phyloP scores from a whole-genome alignment of 768 basidiomycete genomes.

The Boletus rufocinnamomeus region DNA sequence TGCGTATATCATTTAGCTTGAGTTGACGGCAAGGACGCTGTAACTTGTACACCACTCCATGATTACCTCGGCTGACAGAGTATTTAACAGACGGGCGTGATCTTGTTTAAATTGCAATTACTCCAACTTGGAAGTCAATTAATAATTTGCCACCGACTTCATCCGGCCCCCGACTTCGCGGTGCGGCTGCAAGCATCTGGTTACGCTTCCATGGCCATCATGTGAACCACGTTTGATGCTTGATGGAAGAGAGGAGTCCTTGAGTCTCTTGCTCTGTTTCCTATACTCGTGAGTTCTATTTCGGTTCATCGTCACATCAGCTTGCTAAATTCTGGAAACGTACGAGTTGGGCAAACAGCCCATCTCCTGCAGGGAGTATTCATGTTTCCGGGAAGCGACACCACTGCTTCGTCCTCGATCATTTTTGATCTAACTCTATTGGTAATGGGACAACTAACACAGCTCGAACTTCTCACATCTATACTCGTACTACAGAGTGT shows the following conservation, averaged over 20 bases:
- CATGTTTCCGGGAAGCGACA: background rate
- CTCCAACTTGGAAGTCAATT: background rate
- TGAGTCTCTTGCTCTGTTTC: background rate
- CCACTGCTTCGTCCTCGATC: background rate
- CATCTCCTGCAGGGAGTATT: background rate
- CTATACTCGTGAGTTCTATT: background rate
- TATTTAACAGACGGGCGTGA: background rate
- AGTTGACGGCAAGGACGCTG: background rate
- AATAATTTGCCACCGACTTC: background rate
- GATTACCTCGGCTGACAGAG: background rate
- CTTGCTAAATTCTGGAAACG: background rate
- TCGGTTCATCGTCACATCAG: background rate
- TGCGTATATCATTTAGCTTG: background rate
- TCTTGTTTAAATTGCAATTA: background rate
- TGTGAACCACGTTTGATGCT: background rate
- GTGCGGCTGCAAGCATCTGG: background rate
- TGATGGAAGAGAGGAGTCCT: background rate
- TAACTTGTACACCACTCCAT: background rate
- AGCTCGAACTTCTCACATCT: too few species aligned
- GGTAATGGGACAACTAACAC: background rate
- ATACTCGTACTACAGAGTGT: too few species aligned
- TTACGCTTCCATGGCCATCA: background rate
- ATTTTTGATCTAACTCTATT: too few species aligned
- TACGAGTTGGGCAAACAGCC: background rate
- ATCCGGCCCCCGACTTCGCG: background rate